Conservation (phyloP, 495 filamentous ascomycete species). For the Aspergillus bertholletiae region DNA sequence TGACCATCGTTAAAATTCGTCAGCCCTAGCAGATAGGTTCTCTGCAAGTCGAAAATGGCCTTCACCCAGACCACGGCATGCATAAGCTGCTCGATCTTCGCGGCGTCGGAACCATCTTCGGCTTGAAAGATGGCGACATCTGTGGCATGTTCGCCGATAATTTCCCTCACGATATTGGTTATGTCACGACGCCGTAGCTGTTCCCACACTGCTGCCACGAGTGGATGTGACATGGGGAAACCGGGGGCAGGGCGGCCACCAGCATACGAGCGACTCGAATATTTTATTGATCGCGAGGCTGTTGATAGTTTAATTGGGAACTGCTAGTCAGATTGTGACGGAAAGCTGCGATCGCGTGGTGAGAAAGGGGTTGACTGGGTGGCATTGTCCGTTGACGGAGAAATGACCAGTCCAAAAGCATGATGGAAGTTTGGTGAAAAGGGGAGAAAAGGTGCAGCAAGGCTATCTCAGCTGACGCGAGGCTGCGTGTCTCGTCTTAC, state of each 20-base stretch:
- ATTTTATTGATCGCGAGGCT: neutral
- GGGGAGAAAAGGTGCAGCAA: conserved; percentile 1
- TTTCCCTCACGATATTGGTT: conserved; percentile 25
- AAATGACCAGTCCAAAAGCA: neutral
- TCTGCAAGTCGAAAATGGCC: conserved; percentile 27
- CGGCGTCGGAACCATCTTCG: conserved; percentile 11
- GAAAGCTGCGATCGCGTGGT: neutral
- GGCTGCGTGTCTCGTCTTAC: conserved; percentile 23
- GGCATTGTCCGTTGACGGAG: conserved; percentile 3
- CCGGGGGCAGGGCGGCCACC: conserved; percentile 1
- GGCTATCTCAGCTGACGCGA: conserved; percentile 21
- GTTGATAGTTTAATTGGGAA: conserved; percentile 1
- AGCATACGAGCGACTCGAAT: conserved; percentile 11
- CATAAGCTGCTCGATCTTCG: conserved; percentile 17
- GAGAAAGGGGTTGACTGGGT: conserved; percentile 5
- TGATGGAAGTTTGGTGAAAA: conserved; percentile 1
- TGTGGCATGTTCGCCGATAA: conserved; percentile 24
- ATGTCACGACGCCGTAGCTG: conserved; percentile 27
- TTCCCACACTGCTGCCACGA: conserved; percentile 30
- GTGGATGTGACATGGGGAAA: conserved; percentile 28
- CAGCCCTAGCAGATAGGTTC: conserved; percentile 22
- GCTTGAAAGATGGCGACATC: conserved; percentile 16
- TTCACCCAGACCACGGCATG: conserved; percentile 25
- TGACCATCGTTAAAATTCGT: conserved; percentile 14
- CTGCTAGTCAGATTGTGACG: neutral